These are phyloP conservation scores for Pythium phragmiticola DNA, from an alignment of 352 stramenopile genomes.

Conservation along the genomic window DNA sequence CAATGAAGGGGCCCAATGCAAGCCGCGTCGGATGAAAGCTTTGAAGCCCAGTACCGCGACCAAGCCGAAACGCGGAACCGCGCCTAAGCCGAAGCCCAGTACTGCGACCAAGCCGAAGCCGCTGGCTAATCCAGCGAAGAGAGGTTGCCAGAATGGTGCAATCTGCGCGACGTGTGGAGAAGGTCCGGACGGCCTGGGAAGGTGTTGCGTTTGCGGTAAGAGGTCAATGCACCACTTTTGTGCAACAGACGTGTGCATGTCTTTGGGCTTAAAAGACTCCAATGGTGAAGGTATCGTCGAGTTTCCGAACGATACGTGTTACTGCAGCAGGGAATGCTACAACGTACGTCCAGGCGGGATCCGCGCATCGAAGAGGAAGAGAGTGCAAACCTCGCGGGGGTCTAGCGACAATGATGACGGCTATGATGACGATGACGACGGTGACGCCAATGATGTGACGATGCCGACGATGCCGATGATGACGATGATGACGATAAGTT, in stretches of 20 bases:
- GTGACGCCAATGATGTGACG: not conserved
- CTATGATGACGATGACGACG: no score
- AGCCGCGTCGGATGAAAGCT: not conserved
- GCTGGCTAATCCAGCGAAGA: no score
- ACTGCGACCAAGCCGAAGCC: no score
- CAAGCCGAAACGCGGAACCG: no score
- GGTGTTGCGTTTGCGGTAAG: not conserved
- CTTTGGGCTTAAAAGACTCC: constrained; percentile 6
- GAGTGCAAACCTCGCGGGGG: not conserved
- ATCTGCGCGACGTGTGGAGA: constrained; percentile 11
- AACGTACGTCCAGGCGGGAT: not conserved
- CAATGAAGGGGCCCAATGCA: not conserved
- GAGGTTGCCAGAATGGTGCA: no score
- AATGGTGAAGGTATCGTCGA: constrained; percentile 7
- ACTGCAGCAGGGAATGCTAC: constrained; percentile 12
- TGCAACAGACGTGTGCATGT: constrained; percentile 8
- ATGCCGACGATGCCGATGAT: not conserved
- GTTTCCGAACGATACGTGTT: constrained; percentile 18
- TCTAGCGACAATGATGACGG: no score
- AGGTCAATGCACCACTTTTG: constrained; percentile 20
- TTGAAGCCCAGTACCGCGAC: no score
- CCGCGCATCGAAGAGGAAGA: constrained; percentile 8
- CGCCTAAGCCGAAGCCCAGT: no score
- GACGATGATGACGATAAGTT: no score
- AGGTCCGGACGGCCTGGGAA: constrained; percentile 1